phyloP scores from a whole-genome alignment of 495 filamentous ascomycete genomes.

The Penicillium ucsense region DNA sequence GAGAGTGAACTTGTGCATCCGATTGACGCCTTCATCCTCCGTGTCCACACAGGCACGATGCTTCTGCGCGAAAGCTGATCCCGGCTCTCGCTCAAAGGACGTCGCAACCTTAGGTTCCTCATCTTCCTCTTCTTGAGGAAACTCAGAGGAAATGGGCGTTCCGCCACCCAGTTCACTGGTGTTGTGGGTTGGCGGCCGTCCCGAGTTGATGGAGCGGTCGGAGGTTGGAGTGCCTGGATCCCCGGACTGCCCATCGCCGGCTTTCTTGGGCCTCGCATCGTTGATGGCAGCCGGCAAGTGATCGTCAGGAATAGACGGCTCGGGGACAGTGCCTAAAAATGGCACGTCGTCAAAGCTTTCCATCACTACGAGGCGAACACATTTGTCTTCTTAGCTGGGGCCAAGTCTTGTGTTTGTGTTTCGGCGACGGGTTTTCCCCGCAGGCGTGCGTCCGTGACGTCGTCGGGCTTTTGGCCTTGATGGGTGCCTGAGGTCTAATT shows the following conservation, averaged over 20 bases:
- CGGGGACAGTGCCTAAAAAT: slow-evolving; percentile 13
- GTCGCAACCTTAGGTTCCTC: slow-evolving; percentile 35
- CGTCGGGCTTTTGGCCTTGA: neutral
- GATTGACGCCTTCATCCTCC: slow-evolving; percentile 60
- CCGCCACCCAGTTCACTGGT: slow-evolving; percentile 9
- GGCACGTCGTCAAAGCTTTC: slow-evolving; percentile 33
- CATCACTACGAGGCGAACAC: slow-evolving; percentile 11
- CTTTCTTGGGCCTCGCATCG: slow-evolving; percentile 9
- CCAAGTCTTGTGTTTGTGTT: neutral
- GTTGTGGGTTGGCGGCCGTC: slow-evolving; percentile 3
- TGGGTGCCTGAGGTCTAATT: slow-evolving; percentile 2
- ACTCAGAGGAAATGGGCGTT: slow-evolving; percentile 7
- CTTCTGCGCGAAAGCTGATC: slow-evolving; percentile 27
- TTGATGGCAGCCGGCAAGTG: slow-evolving; percentile 4
- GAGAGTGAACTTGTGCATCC: slow-evolving; percentile 91
- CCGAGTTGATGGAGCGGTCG: slow-evolving; percentile 6
- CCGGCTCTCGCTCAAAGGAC: slow-evolving; percentile 34
- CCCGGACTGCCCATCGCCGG: slow-evolving; percentile 2
- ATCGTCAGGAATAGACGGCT: slow-evolving; percentile 10
- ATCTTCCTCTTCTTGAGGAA: slow-evolving; percentile 25
- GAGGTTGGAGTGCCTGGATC: slow-evolving; percentile 9
- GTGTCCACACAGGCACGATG: slow-evolving; percentile 46
- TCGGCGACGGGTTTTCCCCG: slow-evolving; percentile 9
- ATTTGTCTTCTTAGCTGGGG: no score
- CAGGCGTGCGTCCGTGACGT: slow-evolving; percentile 5